Base-by-base conservation (phyloP, 495 filamentous ascomycete genomes). In the Talaromyces stipitatus region DNA sequence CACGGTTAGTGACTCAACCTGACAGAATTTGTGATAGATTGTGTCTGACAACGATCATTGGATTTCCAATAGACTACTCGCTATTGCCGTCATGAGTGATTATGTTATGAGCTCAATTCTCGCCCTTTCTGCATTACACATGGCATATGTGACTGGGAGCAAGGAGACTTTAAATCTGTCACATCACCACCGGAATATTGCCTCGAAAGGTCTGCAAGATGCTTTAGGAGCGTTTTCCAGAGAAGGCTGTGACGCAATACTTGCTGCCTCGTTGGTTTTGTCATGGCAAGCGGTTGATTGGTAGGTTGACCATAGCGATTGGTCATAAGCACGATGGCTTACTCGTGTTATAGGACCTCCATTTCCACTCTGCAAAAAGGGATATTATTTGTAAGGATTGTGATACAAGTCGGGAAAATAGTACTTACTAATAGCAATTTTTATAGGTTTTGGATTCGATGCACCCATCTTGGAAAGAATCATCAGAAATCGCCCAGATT, bases 221-320 rank as follows among this genome's bases (percentile, higher is more conserved):
- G 90, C 90, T 14, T 91, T 97, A 60, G 84, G 84, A 28, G 76
- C 78, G 23, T 97, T 97, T 71, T 96, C 90, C 7, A 84, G 80
- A 61, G 84, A 85, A 36, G 97, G 91, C 62, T 91, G 89, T 12
- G 92, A 98, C 72, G 90, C 92, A 32, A 86, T 96, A 56, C 80
- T 98, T 27, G 94, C 92, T 52, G 90, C 94, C 24, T 97, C 92
- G 11, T 84, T 96, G 30, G 79, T 97, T 50, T 77, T 98, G 45
- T 92, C 92, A 46, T 98, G 95, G 95, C 94, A 97, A 74, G 88
- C 89, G 58, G 91, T 86, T 61, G 94, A 97, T 73, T 97, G 91
- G 94, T 96, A 77, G 79, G 90, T 78, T 55, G 41, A 72, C 69
- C 66, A 51, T 33, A 69, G 58, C 64, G 57, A 64, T 46, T 64